Base-by-base conservation (phyloP, 1,284 basidiomycete species). In the Austropuccinia psidii region DNA sequence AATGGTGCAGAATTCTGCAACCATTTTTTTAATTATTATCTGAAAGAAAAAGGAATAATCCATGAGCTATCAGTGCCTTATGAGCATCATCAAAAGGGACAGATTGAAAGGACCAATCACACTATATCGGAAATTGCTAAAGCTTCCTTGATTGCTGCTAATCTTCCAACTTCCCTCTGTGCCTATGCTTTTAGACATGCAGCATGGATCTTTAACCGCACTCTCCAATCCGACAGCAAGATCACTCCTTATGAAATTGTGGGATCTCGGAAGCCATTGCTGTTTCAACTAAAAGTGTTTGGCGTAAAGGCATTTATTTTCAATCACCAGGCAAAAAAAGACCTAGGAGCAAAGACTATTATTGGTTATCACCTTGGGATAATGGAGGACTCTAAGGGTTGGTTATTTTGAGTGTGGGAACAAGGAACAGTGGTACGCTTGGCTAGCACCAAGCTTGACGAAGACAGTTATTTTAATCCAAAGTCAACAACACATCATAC, bases 11-110 rank as follows among this genome's bases (percentile, higher is more conserved):
- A 65, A 50, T 47, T 65, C 3, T 17, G 21, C 9, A 43, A 17
- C 4, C 45, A 65, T 1, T 2, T 6, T 0, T 50, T 65, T 15
- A 17, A 45, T 0, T 8, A 13, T 21, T 65, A 47, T 17, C 33
- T 65, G 5, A 24, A 37, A 7, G 13, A 50, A 15, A 52, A 66
- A 11, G 13, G 35, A 4, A 66, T 66, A 8, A 27, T 13, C 4
- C 47, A 50, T 31, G 27, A 66, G 37, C 27, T 66, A 31, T 33
- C 45, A 6, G 29, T 66, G 9, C 45, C 29, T 1, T 66, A 66
- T 29, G 24, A 66, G 19, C 47, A 66, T 15, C 45, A 66, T 27
- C 64, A 66, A 41, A 66, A 66, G 19, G 47, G 62, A 4, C 31
- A 31, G 21, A 47, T 65, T 5, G 62, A 65, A 37, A 2, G 62